Evolutionary conservation across 2,329 filamentous ascomycete genomes (phyloP).

Genomic region (Alternaria ethzedia): DNA sequence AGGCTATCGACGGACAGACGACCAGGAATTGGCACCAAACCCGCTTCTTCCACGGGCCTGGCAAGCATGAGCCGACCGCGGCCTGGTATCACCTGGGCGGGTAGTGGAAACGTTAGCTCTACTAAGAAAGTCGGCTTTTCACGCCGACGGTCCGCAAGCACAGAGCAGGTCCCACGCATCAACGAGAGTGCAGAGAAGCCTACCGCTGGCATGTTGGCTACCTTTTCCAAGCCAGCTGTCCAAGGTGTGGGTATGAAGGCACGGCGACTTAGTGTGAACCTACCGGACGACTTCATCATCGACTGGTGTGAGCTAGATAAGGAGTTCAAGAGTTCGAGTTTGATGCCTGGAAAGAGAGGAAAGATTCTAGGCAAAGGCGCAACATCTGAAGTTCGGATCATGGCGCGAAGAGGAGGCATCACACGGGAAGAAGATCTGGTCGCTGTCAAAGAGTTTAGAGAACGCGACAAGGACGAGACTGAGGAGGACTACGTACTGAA

Average conservation of each 20-base stretch:
- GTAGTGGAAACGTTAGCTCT: constrained; percentile 22
- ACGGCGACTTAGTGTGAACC: constrained; percentile 74
- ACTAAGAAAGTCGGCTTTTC: constrained; percentile 30
- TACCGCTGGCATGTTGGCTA: constrained; percentile 43
- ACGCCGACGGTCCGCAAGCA: constrained; percentile 47
- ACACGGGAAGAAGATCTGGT: constrained; percentile 69
- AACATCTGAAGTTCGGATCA: constrained; percentile 81
- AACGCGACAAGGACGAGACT: constrained; percentile 72
- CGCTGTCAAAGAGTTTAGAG: constrained; percentile 87
- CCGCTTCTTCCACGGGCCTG: constrained; percentile 38
- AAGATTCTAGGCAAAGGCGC: constrained; percentile 82
- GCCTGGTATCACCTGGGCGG: constrained; percentile 41
- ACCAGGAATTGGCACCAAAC: constrained; percentile 23
- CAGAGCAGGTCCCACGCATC: constrained; percentile 40
- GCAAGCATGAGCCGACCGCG: constrained; percentile 35
- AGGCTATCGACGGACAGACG: constrained; percentile 33
- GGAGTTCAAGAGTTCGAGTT: constrained; percentile 71
- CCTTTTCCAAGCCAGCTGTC: constrained; percentile 59
- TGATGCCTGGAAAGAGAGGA: constrained; percentile 73
- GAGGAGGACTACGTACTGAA: constrained; percentile 81
- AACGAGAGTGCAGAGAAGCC: constrained; percentile 32
- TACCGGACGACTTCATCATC: constrained; percentile 76
- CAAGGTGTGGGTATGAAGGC: constrained; percentile 78
- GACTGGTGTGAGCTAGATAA: constrained; percentile 71
- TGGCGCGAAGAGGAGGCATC: constrained; percentile 71